These are phyloP conservation scores for Pseudogymnoascus sp. DNA, from an alignment of 2,329 filamentous ascomycete species.

Conservation along the genomic window DNA sequence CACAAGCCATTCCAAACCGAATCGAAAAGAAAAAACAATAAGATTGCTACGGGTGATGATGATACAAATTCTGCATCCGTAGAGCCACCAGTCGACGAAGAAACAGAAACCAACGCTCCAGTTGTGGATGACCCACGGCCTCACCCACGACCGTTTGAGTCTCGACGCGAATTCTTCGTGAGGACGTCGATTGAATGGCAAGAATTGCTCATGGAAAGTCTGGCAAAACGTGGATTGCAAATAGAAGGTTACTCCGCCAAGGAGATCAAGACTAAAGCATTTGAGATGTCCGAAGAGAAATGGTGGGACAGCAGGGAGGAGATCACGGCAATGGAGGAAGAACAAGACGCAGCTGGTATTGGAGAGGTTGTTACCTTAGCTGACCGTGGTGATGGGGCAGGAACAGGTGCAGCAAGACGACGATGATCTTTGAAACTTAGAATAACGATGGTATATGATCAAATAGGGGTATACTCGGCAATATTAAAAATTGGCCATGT, in stretches of 20 bases:
- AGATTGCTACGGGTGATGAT: conserved; percentile 29
- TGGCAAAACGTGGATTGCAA: conserved; percentile 59
- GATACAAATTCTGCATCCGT: conserved; percentile 26
- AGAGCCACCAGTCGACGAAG: conserved; percentile 57
- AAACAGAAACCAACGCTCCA: conserved; percentile 23
- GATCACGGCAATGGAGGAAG: conserved; percentile 82
- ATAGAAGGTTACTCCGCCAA: conserved; percentile 68
- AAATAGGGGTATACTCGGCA: neutral
- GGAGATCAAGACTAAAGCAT: conserved; percentile 86
- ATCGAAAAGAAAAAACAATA: conserved; percentile 50
- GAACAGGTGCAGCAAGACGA: conserved; percentile 38
- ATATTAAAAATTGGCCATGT: neutral
- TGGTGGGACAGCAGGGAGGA: conserved; percentile 99
- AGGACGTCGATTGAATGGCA: conserved; percentile 89
- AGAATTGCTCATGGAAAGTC: conserved; percentile 67
- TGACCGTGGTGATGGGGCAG: conserved; percentile 54
- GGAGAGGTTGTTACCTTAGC: conserved; percentile 85
- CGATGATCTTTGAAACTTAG: conserved; percentile 21
- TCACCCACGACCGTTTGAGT: conserved; percentile 57
- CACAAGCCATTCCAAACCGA: conserved; percentile 34
- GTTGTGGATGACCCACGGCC: conserved; percentile 26
- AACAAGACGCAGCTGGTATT: conserved; percentile 91
- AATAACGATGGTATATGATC: conserved; percentile 1
- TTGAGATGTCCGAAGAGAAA: conserved; percentile 85
- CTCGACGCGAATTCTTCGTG: conserved; percentile 82